Base-by-base conservation (phyloP, 2,329 filamentous ascomycete species). In the Paecilomyces sp. region DNA sequence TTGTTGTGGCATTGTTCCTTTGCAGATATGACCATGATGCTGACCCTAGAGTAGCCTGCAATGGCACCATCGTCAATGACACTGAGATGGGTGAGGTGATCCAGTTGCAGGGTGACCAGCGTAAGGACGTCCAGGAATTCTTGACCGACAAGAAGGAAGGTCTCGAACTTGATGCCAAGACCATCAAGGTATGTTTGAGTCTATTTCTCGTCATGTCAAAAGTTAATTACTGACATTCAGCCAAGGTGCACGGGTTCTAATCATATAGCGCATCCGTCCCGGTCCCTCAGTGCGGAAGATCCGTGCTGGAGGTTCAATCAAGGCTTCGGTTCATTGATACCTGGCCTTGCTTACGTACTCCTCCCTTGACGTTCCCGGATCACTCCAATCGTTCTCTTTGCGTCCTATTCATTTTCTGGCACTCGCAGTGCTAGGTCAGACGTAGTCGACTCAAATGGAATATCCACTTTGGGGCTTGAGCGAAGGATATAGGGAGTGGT, bases 41-140 rank as follows among this genome's bases (percentile, higher is more conserved):
- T 74, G 61, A 74, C 63, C 15, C 56, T 12, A 12, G 18, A 47
- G 6, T 64, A 91, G 93, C 94, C 80, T 97, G 93, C 91, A 97
- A 99, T 97, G 94, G 94, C 86, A 97, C 92, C 81, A 95, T 97
- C 79, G 92, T 97, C 80, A 87, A 87, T 76, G 93, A 97, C 81
- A 86, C 85, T 71, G 92, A 96, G 81, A 96, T 97, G 91, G 93
- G 93, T 77, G 92, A 97, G 85, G 93, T 97, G 85, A 97, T 99
- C 76, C 94, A 99, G 85, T 89, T 99, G 75, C 94, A 99, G 81
- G 94, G 94, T 74, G 94, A 99, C 79, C 94, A 99, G 85, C 93
- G 94, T 81, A 96, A 96, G 82, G 92, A 96, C 86, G 90, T 97
- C 77, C 90, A 95, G 79, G 92, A 97, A 75, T 99, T 97, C 83